Conservation (phyloP, 345 rosid species). For the Firmiana major region DNA sequence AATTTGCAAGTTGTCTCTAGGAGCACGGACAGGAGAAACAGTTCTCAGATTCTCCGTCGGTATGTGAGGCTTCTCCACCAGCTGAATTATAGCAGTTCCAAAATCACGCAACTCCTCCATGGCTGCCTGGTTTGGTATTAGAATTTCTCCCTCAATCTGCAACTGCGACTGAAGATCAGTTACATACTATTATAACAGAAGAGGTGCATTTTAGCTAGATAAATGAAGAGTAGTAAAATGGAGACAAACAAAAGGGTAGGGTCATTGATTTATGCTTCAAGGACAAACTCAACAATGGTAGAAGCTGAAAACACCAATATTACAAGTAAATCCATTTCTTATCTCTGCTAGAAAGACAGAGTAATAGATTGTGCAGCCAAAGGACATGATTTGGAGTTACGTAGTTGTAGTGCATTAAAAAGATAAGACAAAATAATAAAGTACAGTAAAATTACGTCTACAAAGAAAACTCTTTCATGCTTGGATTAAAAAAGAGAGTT, state of each 20-base stretch:
- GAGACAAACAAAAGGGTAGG: no score
- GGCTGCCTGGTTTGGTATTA: slow-evolving; percentile 35
- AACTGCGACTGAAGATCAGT: not conserved
- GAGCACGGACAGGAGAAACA: not conserved
- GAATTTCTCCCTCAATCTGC: slow-evolving; percentile 25
- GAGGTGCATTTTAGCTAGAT: not conserved
- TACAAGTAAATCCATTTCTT: not conserved
- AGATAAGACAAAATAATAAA: not conserved
- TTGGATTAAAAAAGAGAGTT: no score
- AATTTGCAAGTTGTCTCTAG: not conserved
- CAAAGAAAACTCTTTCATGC: no score
- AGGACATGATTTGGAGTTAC: not conserved
- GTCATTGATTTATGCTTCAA: no score
- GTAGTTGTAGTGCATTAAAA: not conserved
- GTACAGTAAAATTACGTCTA: not conserved
- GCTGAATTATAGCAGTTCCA: slow-evolving; percentile 25
- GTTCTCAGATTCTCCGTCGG: not conserved
- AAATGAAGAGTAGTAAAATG: no score
- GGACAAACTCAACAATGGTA: no score
- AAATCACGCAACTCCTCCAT: slow-evolving; percentile 39
- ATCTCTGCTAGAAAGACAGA: not conserved
- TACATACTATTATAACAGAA: not conserved
- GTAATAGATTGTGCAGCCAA: not conserved
- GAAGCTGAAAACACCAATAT: not conserved
- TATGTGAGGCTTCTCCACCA: slow-evolving; percentile 21